Conservation (phyloP, 2,329 filamentous ascomycete species). For the Dactylellina sp. region DNA sequence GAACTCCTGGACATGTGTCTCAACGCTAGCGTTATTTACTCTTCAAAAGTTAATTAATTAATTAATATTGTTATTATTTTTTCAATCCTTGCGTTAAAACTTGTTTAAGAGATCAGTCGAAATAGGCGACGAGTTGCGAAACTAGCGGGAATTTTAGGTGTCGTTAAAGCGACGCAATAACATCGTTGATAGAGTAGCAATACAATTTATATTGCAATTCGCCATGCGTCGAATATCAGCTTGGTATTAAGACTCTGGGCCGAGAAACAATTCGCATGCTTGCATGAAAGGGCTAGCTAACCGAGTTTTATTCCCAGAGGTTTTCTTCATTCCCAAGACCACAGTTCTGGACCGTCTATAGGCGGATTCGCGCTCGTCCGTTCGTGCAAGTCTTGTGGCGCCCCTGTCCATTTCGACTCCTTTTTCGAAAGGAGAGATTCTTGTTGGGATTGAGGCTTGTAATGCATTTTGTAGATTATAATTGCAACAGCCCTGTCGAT, state of each 20-base stretch:
- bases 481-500: not conserved
- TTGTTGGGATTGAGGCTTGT: not conserved
- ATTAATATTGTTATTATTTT: too few species aligned
- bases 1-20: not conserved
- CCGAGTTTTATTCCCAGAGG: not conserved
- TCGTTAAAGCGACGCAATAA: slow-evolving; percentile 7
- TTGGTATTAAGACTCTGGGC: not conserved
- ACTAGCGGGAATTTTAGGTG: slow-evolving; percentile 28
- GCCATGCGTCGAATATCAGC: not conserved
- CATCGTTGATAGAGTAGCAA: slow-evolving; percentile 10
- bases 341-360: slow-evolving; percentile 44
- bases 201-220: slow-evolving; percentile 10
- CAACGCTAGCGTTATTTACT: not conserved
- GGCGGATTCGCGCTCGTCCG: slow-evolving; percentile 11
- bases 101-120: slow-evolving; percentile 15
- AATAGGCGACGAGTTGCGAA: slow-evolving; percentile 24
- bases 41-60: too few species aligned
- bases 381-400: slow-evolving; percentile 10
- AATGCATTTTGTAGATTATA: not conserved
- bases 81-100: too few species aligned
- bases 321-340: slow-evolving; percentile 7
- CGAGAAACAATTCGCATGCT: not conserved
- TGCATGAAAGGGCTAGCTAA: not conserved
- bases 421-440: slow-evolving; percentile 21
- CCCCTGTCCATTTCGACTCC: slow-evolving; percentile 38